Evolutionary conservation across 257 asterid species (phyloP).

Genomic region (Scutellaria barbata): DNA sequence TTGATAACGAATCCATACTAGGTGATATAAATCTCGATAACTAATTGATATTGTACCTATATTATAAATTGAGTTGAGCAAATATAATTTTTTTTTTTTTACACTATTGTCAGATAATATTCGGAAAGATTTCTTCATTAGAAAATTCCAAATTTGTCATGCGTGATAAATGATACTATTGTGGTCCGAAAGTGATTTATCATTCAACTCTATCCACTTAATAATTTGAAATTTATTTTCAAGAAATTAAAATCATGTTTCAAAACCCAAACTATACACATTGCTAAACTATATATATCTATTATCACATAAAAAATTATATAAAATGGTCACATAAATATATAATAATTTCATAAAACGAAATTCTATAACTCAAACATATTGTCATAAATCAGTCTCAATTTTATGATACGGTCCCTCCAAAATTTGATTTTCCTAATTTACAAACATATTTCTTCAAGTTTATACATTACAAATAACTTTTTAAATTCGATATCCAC

Average conservation of each 20-base stretch:
- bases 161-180: conserved; percentile 19
- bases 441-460: no score
- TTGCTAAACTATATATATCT: background rate
- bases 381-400: no score
- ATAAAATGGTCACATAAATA: background rate
- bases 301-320: background rate
- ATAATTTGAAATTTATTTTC: background rate
- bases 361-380: no score
- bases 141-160: conserved; percentile 35
- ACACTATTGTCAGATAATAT: conserved; percentile 32
- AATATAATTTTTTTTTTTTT: no score
- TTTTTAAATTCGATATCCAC: no score
- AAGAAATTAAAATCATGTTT: conserved; percentile 4
- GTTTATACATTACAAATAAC: no score
- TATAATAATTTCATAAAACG: no score
- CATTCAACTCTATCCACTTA: conserved; percentile 25
- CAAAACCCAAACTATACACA: background rate
- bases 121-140: conserved; percentile 33
- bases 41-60: background rate
- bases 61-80: background rate
- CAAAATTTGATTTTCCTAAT: no score
- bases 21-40: background rate
- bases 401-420: no score
- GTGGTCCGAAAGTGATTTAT: conserved; percentile 32
- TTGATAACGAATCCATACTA: background rate